Base-by-base conservation (phyloP, 768 basidiomycete genomes). In the Mycena amicta region DNA sequence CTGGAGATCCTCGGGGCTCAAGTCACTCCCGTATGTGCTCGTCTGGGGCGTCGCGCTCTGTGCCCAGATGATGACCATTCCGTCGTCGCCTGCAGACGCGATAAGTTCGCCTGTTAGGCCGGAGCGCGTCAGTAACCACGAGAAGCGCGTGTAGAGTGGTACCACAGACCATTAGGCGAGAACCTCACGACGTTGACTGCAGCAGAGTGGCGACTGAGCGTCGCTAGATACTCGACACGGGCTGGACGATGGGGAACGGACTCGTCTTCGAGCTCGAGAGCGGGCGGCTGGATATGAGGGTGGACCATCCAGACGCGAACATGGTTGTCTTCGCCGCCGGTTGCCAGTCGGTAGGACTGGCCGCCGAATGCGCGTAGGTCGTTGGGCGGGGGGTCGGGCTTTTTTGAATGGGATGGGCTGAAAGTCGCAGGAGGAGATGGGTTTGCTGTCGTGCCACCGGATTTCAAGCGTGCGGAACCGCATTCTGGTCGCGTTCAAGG, bases 21-120 rank as follows among this genome's bases (percentile, higher is more conserved):
- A 75, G 68, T 94, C 93, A 65, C 87, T 90, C n/a, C 94, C 94
- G 70, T 93, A 96, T 15, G 85, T 83, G 41, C 77, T 81, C 2
- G 84, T 73, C 53, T 88, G 86, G 0, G 93, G 88, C 29, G 81
- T 85, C 23, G 86, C 83, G 3, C 90, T 88, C 8, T 86, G 92
- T 0, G 91, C 87, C 97, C 97, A 99, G 16, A 99, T 85, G 50
- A 98, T 92, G 59, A 99, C 88, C 88, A 95, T 95, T 13, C 97
- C 97, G 75, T 99, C 96, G 78, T 99, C 97, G 52, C 97, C 97
- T 47, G 97, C 96, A 15, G 95, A 97, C 50, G 97, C 97, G 68
- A 99, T 87, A 29, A 88, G 76, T 68, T 96, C 94, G 46, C 93
- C 94, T 95, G 63, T 49, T 37, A 16, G 39, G n/a, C n/a, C n/a